These are phyloP conservation scores for Camelina neglecta DNA, from an alignment of 345 rosid genomes.

Conservation along the genomic window DNA sequence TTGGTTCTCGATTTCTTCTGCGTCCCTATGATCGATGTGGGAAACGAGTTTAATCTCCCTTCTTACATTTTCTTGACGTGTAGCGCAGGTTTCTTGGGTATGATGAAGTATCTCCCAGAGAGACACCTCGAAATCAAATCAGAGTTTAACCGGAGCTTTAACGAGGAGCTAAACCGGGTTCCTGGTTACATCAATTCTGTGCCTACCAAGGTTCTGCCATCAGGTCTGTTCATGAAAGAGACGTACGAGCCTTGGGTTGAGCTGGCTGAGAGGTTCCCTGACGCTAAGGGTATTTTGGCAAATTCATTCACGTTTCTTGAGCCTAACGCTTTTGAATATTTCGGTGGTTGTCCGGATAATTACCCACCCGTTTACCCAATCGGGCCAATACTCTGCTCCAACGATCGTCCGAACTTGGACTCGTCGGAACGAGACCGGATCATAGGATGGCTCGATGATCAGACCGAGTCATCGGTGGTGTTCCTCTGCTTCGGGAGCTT, in stretches of 20 bases:
- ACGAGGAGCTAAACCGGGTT: conserved; percentile 18
- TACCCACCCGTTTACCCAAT: conserved; percentile 49
- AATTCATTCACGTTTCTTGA: conserved; percentile 51
- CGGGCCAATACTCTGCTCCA: conserved; percentile 49
- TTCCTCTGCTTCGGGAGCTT: conserved; percentile 60
- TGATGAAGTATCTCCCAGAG: conserved; percentile 45
- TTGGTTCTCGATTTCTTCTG: conserved; percentile 55
- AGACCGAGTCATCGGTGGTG: conserved; percentile 52
- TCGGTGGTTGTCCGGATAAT: conserved; percentile 15
- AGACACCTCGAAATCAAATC: conserved; percentile 36
- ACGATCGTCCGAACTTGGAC: conserved; percentile 33
- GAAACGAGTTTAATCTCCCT: conserved; percentile 47
- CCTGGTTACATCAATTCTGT: conserved; percentile 47
- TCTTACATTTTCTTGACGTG: conserved; percentile 54
- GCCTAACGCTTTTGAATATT: conserved; percentile 38
- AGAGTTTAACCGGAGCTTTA: conserved; percentile 22
- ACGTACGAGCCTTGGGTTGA: conserved; percentile 40
- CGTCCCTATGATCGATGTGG: conserved; percentile 49
- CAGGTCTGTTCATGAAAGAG: conserved; percentile 36
- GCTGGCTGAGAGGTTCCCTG: conserved; percentile 45
- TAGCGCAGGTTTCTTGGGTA: conserved; percentile 46
- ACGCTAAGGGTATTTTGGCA: conserved; percentile 48
- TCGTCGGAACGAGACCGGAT: conserved; percentile 25
- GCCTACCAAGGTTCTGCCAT: conserved; percentile 47
- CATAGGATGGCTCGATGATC: conserved; percentile 55